phyloP scores from a whole-genome alignment of 2,329 filamentous ascomycete species.

The Bipolaris sorokiniana region DNA sequence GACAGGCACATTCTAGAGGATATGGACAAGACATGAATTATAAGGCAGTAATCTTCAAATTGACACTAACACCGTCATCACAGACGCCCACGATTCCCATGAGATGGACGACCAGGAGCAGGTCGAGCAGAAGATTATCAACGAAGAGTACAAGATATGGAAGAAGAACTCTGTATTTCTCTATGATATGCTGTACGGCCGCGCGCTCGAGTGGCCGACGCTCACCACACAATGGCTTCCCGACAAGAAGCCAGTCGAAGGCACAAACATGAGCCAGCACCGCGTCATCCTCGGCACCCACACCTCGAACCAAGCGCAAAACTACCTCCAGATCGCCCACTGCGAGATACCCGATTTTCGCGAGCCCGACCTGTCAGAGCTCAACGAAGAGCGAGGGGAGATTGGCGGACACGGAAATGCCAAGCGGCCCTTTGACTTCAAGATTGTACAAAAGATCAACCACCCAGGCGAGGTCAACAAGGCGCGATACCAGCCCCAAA shows the following conservation, averaged over 20 bases:
- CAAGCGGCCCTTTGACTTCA: constrained; percentile 82
- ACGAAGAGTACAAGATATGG: constrained; percentile 99
- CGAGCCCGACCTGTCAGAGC: constrained; percentile 76
- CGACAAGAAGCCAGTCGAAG: constrained; percentile 67
- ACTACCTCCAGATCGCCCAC: constrained; percentile 94
- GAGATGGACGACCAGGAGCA: constrained; percentile 73
- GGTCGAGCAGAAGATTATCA: constrained; percentile 85
- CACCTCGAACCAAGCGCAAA: constrained; percentile 82
- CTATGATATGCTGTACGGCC: constrained; percentile 95
- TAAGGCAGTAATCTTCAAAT: too few relatives aligned
- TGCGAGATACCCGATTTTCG: constrained; percentile 87
- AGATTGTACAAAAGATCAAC: constrained; percentile 93
- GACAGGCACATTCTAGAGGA: not conserved
- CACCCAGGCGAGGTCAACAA: constrained; percentile 98
- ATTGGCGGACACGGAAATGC: constrained; percentile 88
- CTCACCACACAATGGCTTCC: constrained; percentile 98
- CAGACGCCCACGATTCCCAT: constrained; percentile 50
- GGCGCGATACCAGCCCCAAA: constrained; percentile 95
- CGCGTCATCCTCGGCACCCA: constrained; percentile 93
- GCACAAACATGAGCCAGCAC: constrained; percentile 86
- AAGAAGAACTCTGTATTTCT: constrained; percentile 99
- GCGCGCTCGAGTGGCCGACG: constrained; percentile 95
- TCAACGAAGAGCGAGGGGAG: constrained; percentile 90
- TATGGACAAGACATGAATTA: too few relatives aligned
- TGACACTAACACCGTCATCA: constrained; percentile 13